Base-by-base conservation (phyloP, 2,329 filamentous ascomycete species). In the Sporothrix dimorphospora region DNA sequence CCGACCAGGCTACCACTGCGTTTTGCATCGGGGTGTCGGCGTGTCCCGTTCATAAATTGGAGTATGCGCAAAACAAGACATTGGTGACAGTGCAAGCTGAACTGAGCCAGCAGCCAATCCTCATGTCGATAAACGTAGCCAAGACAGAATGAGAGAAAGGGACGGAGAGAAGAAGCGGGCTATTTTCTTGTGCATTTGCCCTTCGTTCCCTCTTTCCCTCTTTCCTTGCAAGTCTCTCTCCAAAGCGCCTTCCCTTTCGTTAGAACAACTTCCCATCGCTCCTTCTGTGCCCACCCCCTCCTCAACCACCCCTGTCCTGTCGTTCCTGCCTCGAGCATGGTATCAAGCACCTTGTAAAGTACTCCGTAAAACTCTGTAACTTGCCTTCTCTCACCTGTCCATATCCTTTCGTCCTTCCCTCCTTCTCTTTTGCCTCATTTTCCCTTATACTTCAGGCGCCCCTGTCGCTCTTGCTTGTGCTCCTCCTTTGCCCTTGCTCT, bases 401-500 rank as follows among this genome's bases (percentile, higher is more conserved):
- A 38, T 69, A 14, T 45, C 14, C 30, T 51, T 55, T 55, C 21
- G n/a, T 30, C 16, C 38, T 30, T 45, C 49, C 5, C 30, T 45
- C 21, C 27, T 24, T 24, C 51, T 24, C 27, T 27, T 27, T 16
- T 11, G 2, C 11, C 3, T 14, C 19, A 24, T 63, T 27, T 19
- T 49, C 68, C 24, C 24, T 38, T 49, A 9, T 65, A 34, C 34
- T n/a, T 57, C 21, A 14, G 63, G 21, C 27, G 63, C 42, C 40
- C 57, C 30, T 66, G 45, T 55, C 21, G 21, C 38, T 57, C 53
- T 55, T 49, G 19, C 55, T 45, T 49, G n/a, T 34, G 42, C 68
- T 34, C 45, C 38, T 69, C 16, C 53, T 71, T 45, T 24, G 42
- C 42, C n/a, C 57, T 72, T 47, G 42, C 42, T 24, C 57, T 72